Percentiles rank a stretch among this genome's conserved stretches.
Conservation (phyloP, 164 flowering plant species). For the Stephania cephalantha region DNA sequence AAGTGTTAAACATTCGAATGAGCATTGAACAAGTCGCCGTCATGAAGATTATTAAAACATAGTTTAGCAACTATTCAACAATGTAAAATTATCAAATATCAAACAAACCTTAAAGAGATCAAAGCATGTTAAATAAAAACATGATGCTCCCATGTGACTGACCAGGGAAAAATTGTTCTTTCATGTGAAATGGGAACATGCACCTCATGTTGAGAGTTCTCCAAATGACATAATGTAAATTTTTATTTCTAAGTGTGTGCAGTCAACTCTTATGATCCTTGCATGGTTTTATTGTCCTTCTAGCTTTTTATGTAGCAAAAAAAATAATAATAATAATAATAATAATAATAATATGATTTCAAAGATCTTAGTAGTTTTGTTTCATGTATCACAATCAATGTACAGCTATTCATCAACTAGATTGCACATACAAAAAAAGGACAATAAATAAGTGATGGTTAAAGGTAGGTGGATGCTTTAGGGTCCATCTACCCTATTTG, state of each 20-base stretch:
- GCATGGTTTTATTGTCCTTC: not conserved
- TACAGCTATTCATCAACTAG: not conserved
- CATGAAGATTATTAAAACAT: slow-evolving; percentile 1
- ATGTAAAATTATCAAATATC: slow-evolving; percentile 9
- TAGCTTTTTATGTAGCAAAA: too few species aligned
- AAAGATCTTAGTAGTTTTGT: not conserved
- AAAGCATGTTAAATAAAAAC: not conserved
- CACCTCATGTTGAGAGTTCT: not conserved
- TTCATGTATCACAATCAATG: not conserved
- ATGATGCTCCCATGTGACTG: slow-evolving; percentile 10
- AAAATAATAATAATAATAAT: too few species aligned
- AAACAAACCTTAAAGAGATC: slow-evolving; percentile 3
- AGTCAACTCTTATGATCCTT: not conserved
- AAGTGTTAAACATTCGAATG: slow-evolving; percentile 1
- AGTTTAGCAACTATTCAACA: not conserved
- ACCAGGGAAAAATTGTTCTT: not conserved
- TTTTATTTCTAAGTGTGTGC: not conserved
- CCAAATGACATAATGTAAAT: not conserved
- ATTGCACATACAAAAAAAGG: not conserved
- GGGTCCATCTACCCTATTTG: not conserved
- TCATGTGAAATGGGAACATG: slow-evolving; percentile 13
- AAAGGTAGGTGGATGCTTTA: not conserved
- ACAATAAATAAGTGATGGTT: not conserved
- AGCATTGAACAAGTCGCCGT: slow-evolving; percentile 8
- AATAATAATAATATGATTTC: not conserved